Evolutionary conservation across 1,139 yeast genomes (phyloP).

Genomic region (Geotrichum bryndzae): DNA sequence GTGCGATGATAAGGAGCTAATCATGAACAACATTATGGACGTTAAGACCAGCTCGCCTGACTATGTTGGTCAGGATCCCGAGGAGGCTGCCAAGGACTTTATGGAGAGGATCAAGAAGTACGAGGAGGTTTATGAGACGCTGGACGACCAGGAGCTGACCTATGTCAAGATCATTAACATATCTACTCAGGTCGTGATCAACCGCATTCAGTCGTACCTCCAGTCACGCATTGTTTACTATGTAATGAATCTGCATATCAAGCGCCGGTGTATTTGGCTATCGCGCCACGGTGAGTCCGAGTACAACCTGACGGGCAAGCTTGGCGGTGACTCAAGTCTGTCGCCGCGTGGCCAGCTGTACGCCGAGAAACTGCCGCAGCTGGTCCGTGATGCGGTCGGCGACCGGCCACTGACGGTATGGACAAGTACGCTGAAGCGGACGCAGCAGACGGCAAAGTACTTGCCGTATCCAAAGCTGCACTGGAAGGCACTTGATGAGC

Average conservation of each 20-base stretch:
- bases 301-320: constrained; percentile 86
- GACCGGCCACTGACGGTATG: constrained; percentile 82
- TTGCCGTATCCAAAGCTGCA: constrained; percentile 77
- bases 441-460: constrained; percentile 86
- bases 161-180: constrained; percentile 84
- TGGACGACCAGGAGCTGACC: constrained; percentile 58
- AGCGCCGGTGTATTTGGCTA: constrained; percentile 86
- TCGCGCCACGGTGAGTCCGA: constrained; percentile 94
- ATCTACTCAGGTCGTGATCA: constrained; percentile 79
- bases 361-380: constrained; percentile 73
- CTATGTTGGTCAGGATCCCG: constrained; percentile 65
- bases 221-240: constrained; percentile 92
- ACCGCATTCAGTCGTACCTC: constrained; percentile 78
- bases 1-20: constrained; percentile 77
- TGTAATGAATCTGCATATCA: constrained; percentile 90
- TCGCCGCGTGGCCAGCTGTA: constrained; percentile 83
- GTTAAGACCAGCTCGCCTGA: constrained; percentile 87
- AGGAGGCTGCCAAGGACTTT: constrained; percentile 67
- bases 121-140: constrained; percentile 66
- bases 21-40: constrained; percentile 73
- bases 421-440: constrained; percentile 89
- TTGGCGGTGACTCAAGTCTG: constrained; percentile 91
- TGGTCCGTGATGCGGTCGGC: constrained; percentile 70
- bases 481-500: constrained; percentile 96
- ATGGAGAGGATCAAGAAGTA: constrained; percentile 66